Base-by-base conservation (phyloP, 192 early-diverging fungal species). In the Coemansia javaensis region DNA sequence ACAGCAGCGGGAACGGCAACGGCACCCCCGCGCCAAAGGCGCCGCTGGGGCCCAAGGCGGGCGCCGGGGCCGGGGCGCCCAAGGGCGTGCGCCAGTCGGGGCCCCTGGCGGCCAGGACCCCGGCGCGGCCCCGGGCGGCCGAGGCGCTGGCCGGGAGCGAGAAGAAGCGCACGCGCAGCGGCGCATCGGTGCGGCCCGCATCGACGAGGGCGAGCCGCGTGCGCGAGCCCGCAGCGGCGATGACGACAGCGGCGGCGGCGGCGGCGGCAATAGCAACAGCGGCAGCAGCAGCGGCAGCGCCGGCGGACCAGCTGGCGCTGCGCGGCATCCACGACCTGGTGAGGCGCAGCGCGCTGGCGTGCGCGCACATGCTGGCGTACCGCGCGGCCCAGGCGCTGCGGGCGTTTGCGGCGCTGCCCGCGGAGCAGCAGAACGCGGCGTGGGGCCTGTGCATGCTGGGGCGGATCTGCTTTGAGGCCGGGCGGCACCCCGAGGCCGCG, bases 401-500 rank as follows among this genome's bases (percentile, higher is more conserved):
- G 8, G 48, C 43, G 21, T 64, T 56, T 43, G 44, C 62, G 9
- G n/a, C 10, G 28, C 44, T 79, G 7, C 52, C 73, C 3, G 9
- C 7, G 0, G 40, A 43, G 18, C 68, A 65, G 41, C 64, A 55
- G 16, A 58, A 61, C 40, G 62, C 61, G 2, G 57, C 64, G 2
- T 67, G 66, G 71, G 62, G 63, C 0, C 41, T 72, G 28, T 51
- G 63, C 14, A 40, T 76, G 69, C 54, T 81, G 37, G 80, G 78
- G 1, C 73, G 75, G 6, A 53, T 70, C 15, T 79, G 63, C 41
- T 82, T 76, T 54, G 79, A 81, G 45, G 43, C 75, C 2, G 79
- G 75, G 0, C 17, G 73, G 46, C 81, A 79, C 35, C 45, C 65
- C 7, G 79, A 89, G 69, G 83, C 82, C 2, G 72, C 68, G 4